These are phyloP conservation scores for Arbutus unedo DNA, from an alignment of 148 eudicot species.

Conservation along the genomic window DNA sequence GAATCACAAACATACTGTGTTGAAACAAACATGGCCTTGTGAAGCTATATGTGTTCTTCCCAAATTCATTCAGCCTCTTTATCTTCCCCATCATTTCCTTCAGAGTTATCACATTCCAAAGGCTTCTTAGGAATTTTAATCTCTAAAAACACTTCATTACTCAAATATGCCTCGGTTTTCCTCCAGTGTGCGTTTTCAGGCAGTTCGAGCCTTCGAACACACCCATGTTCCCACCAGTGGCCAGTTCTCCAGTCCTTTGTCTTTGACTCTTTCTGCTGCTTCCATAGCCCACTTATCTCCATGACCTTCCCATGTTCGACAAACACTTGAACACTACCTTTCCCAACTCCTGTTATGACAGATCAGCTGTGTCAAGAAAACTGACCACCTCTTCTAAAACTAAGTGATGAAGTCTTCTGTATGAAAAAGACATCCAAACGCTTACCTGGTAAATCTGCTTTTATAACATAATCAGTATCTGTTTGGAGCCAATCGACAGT, in stretches of 20 bases:
- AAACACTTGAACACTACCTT: constrained; percentile 44
- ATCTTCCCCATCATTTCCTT: constrained; percentile 21
- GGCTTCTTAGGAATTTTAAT: constrained; percentile 57
- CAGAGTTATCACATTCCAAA: constrained; percentile 25
- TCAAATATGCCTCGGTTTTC: constrained; percentile 51
- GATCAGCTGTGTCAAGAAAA: constrained; percentile 13
- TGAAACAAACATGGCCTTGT: background rate
- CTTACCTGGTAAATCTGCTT: constrained; percentile 66
- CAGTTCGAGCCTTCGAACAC: constrained; percentile 68
- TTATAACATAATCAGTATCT: constrained; percentile 51
- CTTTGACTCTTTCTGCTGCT: constrained; percentile 29
- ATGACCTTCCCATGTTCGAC: constrained; percentile 68
- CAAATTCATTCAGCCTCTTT: background rate
- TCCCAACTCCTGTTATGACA: constrained; percentile 40
- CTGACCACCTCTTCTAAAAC: background rate
- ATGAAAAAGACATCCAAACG: background rate
- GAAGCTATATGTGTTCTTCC: background rate
- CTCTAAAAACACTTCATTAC: constrained; percentile 45
- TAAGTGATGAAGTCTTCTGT: background rate
- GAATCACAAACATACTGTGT: background rate
- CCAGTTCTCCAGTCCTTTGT: constrained; percentile 67
- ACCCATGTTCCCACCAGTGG: constrained; percentile 90
- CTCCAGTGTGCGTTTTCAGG: constrained; percentile 71
- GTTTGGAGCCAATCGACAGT: constrained; percentile 62
- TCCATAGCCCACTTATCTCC: constrained; percentile 72